Percentiles rank a stretch among this genome's conserved stretches.
phyloP scores from a whole-genome alignment of 352 stramenopile species.

The Globisporangium abappressorium region DNA sequence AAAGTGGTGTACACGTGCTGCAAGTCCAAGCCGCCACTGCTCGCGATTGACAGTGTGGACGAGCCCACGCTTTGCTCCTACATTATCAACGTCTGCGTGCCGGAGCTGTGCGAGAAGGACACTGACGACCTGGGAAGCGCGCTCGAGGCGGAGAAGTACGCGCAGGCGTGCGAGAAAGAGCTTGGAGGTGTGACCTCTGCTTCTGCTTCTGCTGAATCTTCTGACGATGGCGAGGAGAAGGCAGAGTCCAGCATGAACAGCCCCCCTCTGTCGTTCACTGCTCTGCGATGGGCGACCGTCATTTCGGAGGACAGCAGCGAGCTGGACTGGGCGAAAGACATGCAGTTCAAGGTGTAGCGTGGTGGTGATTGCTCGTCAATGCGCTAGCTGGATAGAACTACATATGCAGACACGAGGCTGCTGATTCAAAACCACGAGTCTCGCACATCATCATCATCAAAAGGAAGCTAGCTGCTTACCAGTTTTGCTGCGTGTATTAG shows the following conservation, averaged over 20 bases:
- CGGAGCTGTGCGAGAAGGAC: constrained; percentile 56
- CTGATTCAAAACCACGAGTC: constrained; percentile 12
- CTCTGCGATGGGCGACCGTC: constrained; percentile 73
- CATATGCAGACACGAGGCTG: neutral
- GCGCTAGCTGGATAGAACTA: neutral
- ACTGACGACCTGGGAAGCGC: constrained; percentile 17
- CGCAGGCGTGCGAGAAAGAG: constrained; percentile 50
- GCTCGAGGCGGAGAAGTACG: constrained; percentile 33
- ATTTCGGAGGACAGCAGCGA: constrained; percentile 85
- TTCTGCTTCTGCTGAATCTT: neutral
- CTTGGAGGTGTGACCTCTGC: constrained; percentile 25
- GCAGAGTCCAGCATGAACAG: constrained; percentile 2
- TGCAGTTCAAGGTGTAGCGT: constrained; percentile 60
- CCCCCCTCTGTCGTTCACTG: constrained; percentile 49
- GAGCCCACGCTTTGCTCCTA: constrained; percentile 82
- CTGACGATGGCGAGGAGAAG: constrained; percentile 13
- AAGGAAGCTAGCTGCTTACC: neutral
- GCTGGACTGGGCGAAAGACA: constrained; percentile 68
- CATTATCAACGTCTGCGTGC: constrained; percentile 77
- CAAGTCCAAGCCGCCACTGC: constrained; percentile 45
- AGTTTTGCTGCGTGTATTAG: constrained; percentile 24
- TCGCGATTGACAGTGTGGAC: constrained; percentile 72
- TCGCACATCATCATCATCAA: neutral
- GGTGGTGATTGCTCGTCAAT: neutral
- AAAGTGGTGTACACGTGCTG: constrained; percentile 81